These are phyloP conservation scores for Colletotrichum cereale DNA, from an alignment of 2,329 filamentous ascomycete species.

Conservation along the genomic window DNA sequence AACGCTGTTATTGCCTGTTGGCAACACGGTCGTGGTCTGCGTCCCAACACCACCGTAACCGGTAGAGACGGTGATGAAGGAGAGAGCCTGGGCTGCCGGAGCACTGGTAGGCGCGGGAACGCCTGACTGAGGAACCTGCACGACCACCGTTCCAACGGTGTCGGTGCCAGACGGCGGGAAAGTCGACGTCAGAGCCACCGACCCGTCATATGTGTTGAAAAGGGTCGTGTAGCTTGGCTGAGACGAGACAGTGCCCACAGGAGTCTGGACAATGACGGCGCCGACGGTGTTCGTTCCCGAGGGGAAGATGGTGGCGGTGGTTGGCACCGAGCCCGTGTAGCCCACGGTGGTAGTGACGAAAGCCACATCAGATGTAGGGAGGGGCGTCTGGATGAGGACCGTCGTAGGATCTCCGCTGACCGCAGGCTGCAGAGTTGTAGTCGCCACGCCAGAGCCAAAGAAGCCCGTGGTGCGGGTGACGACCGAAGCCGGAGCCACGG, in stretches of 20 bases:
- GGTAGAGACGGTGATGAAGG: constrained; percentile 28
- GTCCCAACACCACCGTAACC: constrained; percentile 23
- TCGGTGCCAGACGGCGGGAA: constrained; percentile 6
- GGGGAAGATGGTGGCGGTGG: constrained; percentile 23
- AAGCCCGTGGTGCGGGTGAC: constrained; percentile 19
- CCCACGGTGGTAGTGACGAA: constrained; percentile 30
- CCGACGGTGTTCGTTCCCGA: constrained; percentile 27
- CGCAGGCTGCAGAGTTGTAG: constrained; percentile 15
- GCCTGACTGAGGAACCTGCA: background rate
- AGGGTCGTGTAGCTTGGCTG: constrained; percentile 6
- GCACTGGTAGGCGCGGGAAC: background rate
- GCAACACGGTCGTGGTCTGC: constrained; percentile 23
- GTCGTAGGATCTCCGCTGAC: constrained; percentile 18
- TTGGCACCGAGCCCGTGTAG: constrained; percentile 4
- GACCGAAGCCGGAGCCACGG: constrained; percentile 14
- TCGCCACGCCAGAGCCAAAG: constrained; percentile 16
- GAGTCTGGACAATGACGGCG: constrained; percentile 31
- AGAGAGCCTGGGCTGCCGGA: constrained; percentile 1
- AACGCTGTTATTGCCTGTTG: constrained; percentile 7
- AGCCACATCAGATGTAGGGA: background rate
- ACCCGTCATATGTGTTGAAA: constrained; percentile 4
- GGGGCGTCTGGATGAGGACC: constrained; percentile 25
- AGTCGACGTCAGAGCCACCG: constrained; percentile 9
- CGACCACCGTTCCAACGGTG: constrained; percentile 6
- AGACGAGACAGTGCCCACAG: background rate